phyloP scores from a whole-genome alignment of 1,139 yeast genomes.

The Debaryomyces subglobosus region DNA sequence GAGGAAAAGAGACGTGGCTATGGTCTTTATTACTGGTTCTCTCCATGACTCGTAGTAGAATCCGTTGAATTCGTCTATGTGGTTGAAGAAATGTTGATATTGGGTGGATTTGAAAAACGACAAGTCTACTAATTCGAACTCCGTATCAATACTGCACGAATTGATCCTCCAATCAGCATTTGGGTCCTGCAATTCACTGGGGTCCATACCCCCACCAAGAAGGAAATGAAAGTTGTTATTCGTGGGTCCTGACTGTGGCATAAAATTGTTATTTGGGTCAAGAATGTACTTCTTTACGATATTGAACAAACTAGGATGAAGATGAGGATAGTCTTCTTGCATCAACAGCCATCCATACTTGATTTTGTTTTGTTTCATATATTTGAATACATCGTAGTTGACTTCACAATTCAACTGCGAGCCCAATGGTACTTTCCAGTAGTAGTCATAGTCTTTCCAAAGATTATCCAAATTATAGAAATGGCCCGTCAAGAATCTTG shows the following conservation, averaged over 20 bases:
- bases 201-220: slow-evolving; percentile 10
- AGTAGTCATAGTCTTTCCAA: slow-evolving; percentile 54
- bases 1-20: slow-evolving; percentile 19
- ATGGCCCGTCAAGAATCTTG: slow-evolving; percentile 63
- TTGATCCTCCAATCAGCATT: slow-evolving; percentile 12
- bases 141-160: slow-evolving; percentile 20
- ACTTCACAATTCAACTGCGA: slow-evolving; percentile 59
- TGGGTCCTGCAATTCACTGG: slow-evolving; percentile 2
- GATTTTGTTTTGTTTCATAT: slow-evolving; percentile 54
- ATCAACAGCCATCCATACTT: slow-evolving; percentile 50
- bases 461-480: slow-evolving; percentile 28
- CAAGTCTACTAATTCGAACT: slow-evolving; percentile 21
- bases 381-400: slow-evolving; percentile 59
- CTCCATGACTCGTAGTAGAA: slow-evolving; percentile 22
- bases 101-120: slow-evolving; percentile 15
- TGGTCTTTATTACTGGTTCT: slow-evolving; percentile 21
- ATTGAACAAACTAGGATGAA: slow-evolving; percentile 16
- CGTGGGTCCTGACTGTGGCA: slow-evolving; percentile 9
- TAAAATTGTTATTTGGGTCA: slow-evolving; percentile 9
- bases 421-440: slow-evolving; percentile 72
- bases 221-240: slow-evolving; percentile 14
- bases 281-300: slow-evolving; percentile 13
- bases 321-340: slow-evolving; percentile 15
- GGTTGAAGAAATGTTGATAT: slow-evolving; percentile 17
- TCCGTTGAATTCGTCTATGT: slow-evolving; percentile 17